Conservation (phyloP, 2,329 filamentous ascomycete genomes). For the Plectosphaerella sp. region DNA sequence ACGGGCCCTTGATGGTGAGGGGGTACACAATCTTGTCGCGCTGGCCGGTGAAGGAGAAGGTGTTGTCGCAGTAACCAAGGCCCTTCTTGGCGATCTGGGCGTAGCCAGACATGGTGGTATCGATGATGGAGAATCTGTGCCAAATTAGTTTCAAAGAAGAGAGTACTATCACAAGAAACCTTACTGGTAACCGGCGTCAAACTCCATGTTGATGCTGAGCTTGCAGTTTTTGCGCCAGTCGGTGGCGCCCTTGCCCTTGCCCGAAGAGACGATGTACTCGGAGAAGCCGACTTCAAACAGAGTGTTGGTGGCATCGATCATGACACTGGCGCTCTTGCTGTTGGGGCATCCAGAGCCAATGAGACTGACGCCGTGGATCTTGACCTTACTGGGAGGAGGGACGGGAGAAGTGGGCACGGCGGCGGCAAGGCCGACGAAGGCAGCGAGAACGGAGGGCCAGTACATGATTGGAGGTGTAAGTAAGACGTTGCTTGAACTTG, state of each 20-base stretch:
- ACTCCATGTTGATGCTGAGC: constrained; percentile 19
- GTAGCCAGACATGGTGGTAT: constrained; percentile 20
- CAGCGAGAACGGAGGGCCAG: not conserved
- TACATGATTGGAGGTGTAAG: not conserved
- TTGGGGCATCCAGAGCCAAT: constrained; percentile 19
- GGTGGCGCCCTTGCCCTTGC: constrained; percentile 12
- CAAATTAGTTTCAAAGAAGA: not conserved
- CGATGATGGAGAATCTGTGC: constrained; percentile 17
- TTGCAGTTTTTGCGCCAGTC: constrained; percentile 23
- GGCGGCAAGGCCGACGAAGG: not conserved
- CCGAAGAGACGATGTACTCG: constrained; percentile 17
- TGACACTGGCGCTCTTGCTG: constrained; percentile 16
- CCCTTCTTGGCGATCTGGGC: constrained; percentile 17
- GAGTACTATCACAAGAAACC: not conserved
- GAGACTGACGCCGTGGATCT: constrained; percentile 14
- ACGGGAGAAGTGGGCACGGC: not conserved
- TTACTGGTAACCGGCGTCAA: constrained; percentile 18
- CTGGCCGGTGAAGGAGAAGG: constrained; percentile 20
- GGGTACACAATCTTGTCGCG: constrained; percentile 14
- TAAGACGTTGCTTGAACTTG: not conserved
- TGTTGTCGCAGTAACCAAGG: constrained; percentile 16
- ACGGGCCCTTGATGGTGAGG: constrained; percentile 12
- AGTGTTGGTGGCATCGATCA: constrained; percentile 16
- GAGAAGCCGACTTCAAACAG: constrained; percentile 21
- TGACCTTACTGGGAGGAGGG: constrained; percentile 4